Conservation (phyloP, 371 early-diverging fungal genomes). For the Cladochytrium tenue region DNA sequence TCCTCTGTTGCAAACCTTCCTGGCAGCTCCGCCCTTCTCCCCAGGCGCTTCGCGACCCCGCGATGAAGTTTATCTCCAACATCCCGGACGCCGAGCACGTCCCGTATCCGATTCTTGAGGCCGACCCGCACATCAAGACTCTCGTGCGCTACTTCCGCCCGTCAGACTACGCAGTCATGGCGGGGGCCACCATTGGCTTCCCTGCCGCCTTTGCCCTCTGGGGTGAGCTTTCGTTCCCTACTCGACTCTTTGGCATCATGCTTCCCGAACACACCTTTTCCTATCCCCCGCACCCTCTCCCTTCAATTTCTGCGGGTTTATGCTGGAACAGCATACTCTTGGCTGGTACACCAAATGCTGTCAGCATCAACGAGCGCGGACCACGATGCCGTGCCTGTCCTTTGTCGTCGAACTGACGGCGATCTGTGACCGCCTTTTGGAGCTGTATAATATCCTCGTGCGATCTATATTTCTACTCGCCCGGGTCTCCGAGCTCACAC, state of each 20-base stretch:
- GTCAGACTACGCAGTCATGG: slow-evolving; percentile 74
- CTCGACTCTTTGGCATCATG: neutral
- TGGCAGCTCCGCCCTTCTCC: too few species aligned
- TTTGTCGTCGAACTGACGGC: too few species aligned
- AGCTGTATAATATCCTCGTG: too few species aligned
- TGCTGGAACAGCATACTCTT: neutral
- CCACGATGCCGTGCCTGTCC: too few species aligned
- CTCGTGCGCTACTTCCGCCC: slow-evolving; percentile 88
- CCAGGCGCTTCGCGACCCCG: too few species aligned
- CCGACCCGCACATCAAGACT: slow-evolving; percentile 69
- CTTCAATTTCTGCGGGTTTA: neutral
- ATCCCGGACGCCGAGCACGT: slow-evolving; percentile 45
- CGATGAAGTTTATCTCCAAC: slow-evolving; percentile 35
- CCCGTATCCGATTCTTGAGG: slow-evolving; percentile 44
- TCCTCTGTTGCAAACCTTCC: too few species aligned
- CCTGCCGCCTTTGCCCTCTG: slow-evolving; percentile 74
- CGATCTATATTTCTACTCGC: too few species aligned
- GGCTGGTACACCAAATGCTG: neutral
- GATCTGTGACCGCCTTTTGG: too few species aligned
- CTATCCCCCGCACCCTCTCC: neutral
- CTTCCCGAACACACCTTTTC: neutral
- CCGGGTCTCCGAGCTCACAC: neutral
- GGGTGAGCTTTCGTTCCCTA: slow-evolving; percentile 54
- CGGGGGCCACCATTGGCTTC: slow-evolving; percentile 68
- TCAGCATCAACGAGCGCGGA: too few species aligned